Evolutionary conservation across 2,329 filamentous ascomycete genomes (phyloP).

Genomic region (Pyrenochaeta sp.): DNA sequence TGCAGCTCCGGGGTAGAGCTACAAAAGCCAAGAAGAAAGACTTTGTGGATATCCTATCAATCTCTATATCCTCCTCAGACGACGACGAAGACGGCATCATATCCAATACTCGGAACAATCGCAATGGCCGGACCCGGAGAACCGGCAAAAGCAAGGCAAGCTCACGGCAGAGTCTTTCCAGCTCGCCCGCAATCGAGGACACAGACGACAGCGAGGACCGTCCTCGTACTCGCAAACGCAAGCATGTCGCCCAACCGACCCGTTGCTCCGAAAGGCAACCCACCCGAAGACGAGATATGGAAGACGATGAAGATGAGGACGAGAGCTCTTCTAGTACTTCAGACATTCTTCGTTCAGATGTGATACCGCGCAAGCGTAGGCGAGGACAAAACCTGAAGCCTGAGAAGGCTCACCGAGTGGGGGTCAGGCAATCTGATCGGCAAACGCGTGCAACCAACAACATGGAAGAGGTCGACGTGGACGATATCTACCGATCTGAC

Average conservation of each 20-base stretch:
- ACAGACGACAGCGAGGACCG: constrained; percentile 21
- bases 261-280: constrained; percentile 39
- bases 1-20: constrained; percentile 33
- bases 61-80: constrained; percentile 43
- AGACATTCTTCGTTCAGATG: constrained; percentile 52
- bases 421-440: constrained; percentile 54
- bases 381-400: constrained; percentile 21
- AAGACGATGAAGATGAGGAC: constrained; percentile 40
- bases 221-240: constrained; percentile 19
- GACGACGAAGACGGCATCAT: constrained; percentile 27
- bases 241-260: constrained; percentile 26
- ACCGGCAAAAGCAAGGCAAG: constrained; percentile 11
- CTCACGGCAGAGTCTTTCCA: constrained; percentile 20
- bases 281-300: constrained; percentile 28
- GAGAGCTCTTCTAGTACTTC: constrained; percentile 34
- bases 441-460: constrained; percentile 54
- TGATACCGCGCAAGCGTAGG: constrained; percentile 52
- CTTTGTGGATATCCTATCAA: constrained; percentile 39
- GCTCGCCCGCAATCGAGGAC: constrained; percentile 28
- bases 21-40: constrained; percentile 21
- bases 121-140: constrained; percentile 19
- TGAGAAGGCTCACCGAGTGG: constrained; percentile 29
- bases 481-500: constrained; percentile 62
- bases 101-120: constrained; percentile 15
- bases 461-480: constrained; percentile 65